Base-by-base conservation (phyloP, 73 alveolate genomes). In the Paramecium sonneborni region DNA sequence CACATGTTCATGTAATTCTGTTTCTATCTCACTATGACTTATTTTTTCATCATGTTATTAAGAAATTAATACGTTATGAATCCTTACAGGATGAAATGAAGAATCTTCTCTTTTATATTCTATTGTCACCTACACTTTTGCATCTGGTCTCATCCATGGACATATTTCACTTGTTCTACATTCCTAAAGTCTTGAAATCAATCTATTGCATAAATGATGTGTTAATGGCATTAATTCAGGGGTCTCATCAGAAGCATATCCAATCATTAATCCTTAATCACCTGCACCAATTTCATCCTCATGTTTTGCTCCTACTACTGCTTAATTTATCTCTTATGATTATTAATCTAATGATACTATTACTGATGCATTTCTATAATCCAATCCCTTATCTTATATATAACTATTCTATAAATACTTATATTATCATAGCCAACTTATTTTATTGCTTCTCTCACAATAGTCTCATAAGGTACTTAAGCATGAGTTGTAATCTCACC, bases 261-360 rank as follows among this genome's bases (percentile, higher is more conserved):
- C 99, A 94, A 98, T 97, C 99, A 98, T 98, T 86, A 96, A 95
- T 9, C 99, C 99, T 94, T 98, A 98, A 93, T 98, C 99, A 30
- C 99, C 99, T 10, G 99, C 99, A 57, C 99, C 99, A 20, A 97
- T 85, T 35, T 97, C 99, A 93, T 96, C 99, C 44, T 92, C 99
- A 26, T 93, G 95, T 95, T 97, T 98, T 69, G 94, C 95, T 14
- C 87, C 98, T 86, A 95, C 98, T 69, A 98, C 99, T n/a, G 99
- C 99, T 52, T 95, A 92, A 6, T 98, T 98, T 43, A 98, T 98
- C 69, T 98, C 99, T 15, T 89, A 92, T 92, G 97, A 74, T 95
- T 98, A 97, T 70, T 92, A 87, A 76, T 97, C 97, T 56, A 98
- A 93, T 85, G 98, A 97, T 58, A 92, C 97, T 52, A 96, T 93